Percentiles rank a stretch among this genome's conserved stretches.
Evolutionary conservation across 331 rosid species (phyloP).

Genomic region (Acacia concinna): DNA sequence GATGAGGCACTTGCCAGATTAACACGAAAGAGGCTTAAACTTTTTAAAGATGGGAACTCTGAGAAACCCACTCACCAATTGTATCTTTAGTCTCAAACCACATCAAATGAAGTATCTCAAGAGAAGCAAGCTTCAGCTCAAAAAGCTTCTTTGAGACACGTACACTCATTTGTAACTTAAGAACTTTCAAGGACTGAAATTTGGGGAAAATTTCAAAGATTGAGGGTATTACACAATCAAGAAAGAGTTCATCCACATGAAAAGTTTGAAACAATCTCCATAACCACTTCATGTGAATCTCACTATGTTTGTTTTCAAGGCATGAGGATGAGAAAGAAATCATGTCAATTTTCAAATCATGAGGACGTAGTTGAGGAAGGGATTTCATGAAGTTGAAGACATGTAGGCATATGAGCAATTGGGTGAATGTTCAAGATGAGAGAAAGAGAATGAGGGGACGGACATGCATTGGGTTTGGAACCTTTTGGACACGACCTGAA

Average conservation of each 20-base stretch:
- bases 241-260: neutral
- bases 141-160: neutral
- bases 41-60: neutral
- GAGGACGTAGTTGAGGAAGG: neutral
- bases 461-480: neutral
- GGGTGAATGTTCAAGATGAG: neutral
- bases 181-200: neutral
- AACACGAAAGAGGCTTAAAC: neutral
- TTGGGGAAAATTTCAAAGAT: neutral
- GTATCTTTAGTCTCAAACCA: neutral
- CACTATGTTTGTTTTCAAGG: neutral
- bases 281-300: neutral
- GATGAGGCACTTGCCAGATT: neutral
- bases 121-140: neutral
- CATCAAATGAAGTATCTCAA: neutral
- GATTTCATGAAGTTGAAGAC: neutral
- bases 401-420: neutral
- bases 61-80: neutral
- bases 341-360: neutral
- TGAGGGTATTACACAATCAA: neutral
- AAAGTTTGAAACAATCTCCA: neutral
- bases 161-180: neutral
- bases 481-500: no score
- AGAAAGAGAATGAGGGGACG: neutral
- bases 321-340: neutral